Conservation (phyloP, 2,329 filamentous ascomycete species). For the Aspergillus fijiensis region DNA sequence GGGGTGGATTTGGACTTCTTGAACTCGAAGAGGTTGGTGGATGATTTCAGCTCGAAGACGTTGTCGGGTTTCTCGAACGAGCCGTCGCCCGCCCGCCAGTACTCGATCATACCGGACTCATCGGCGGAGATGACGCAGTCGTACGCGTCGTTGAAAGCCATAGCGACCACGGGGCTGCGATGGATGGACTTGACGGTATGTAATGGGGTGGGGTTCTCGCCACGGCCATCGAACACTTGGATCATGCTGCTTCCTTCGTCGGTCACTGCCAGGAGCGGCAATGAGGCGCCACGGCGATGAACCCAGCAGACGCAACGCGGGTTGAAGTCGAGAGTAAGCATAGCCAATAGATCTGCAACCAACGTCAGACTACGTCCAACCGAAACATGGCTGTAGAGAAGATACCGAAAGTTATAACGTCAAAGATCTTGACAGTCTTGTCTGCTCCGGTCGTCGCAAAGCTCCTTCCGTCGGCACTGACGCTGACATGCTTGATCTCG, state of each 20-base stretch:
- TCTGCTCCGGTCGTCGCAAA: conserved; percentile 79
- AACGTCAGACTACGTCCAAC: conserved; percentile 13
- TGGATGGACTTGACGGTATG: conserved; percentile 81
- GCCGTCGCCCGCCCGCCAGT: conserved; percentile 75
- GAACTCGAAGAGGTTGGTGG: conserved; percentile 93
- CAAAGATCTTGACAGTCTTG: conserved; percentile 55
- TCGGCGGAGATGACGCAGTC: conserved; percentile 92
- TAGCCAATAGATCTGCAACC: conserved; percentile 68
- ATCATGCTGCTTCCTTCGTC: conserved; percentile 71
- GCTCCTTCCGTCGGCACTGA: conserved; percentile 85
- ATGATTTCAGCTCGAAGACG: conserved; percentile 90
- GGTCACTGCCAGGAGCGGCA: conserved; percentile 82
- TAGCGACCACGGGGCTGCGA: conserved; percentile 73
- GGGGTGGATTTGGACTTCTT: conserved; percentile 90
- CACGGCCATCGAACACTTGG: conserved; percentile 83
- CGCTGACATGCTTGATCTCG: conserved; percentile 78
- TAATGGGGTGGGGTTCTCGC: conserved; percentile 72
- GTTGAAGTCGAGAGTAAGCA: conserved; percentile 72
- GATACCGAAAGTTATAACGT: conserved; percentile 72
- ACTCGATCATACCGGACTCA: conserved; percentile 90
- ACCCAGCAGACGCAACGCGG: conserved; percentile 90
- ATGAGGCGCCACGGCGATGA: conserved; percentile 79
- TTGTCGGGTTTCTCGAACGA: conserved; percentile 87
- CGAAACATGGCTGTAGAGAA: not conserved
- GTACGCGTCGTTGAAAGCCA: conserved; percentile 84